Base-by-base conservation (phyloP, 1,139 yeast species). In the Debaryomyces singareniensis region DNA sequence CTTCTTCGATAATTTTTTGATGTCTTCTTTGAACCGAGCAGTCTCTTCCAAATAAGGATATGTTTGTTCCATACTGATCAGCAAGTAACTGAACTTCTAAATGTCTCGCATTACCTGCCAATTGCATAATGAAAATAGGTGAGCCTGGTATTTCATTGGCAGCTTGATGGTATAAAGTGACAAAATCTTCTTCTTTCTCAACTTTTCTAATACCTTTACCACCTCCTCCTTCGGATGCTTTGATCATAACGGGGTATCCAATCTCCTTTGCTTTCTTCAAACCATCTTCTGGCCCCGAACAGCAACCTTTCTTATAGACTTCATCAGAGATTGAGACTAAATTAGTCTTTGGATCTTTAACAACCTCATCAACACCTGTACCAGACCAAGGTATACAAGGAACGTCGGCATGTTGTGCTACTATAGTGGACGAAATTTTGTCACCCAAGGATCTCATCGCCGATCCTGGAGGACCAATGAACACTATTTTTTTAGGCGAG, bases 381-480 rank as follows among this genome's bases (percentile, higher is more conserved):
- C 98, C 98, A 10, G 96, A 87, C 98, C 98, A 91, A 38, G 98
- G 97, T 49, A 91, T 91, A 71, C 97, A 89, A 29, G 98, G 98
- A 22, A 91, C 97, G 25, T 82, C 64, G 16, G 98, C 98, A 52
- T 91, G 97, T 66, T 91, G 98, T 15, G 98, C 98, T 36, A 91
- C 98, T 51, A 91, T 91, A 10, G 98, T 91, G 33, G 96, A 85
- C 29, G 96, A 85, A 49, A 91, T 91, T 57, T 91, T 91, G 61
- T 91, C 98, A 66, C 98, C 98, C 38, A 91, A 69, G n/a, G 97
- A 89, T 63, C 97, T 78, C 98, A 91, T 91, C 29, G 98, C 98
- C 33, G 87, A 81, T 27, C 97, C 97, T 42, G 97, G 96, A 35
- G 97, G 98, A 41, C 98, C 98, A 54, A 91, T 91, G 51, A 91